These are phyloP conservation scores for Grosmannia huntii DNA, from an alignment of 2,329 filamentous ascomycete species.

Conservation along the genomic window DNA sequence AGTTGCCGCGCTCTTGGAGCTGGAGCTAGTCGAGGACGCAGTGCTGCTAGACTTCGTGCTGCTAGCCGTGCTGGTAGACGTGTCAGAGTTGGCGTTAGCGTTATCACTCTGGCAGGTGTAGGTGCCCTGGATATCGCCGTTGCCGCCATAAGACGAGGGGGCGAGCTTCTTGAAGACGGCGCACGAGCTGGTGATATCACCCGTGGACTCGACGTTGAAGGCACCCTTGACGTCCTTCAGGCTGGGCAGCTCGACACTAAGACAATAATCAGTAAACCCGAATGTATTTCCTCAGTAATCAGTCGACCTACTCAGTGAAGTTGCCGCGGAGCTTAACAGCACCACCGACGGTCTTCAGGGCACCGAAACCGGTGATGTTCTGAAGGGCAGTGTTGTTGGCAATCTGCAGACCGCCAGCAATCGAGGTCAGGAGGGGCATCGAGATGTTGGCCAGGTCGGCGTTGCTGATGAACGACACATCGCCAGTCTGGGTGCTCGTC, in stretches of 20 bases:
- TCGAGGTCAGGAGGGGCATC: slow-evolving; percentile 51
- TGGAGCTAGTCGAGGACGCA: slow-evolving; percentile 16
- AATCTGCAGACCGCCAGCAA: slow-evolving; percentile 72
- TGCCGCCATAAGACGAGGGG: slow-evolving; percentile 22
- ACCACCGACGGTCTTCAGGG: slow-evolving; percentile 58
- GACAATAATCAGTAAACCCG: too few species aligned
- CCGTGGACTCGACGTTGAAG: slow-evolving; percentile 56
- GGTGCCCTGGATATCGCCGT: slow-evolving; percentile 33
- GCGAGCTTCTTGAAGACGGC: slow-evolving; percentile 34
- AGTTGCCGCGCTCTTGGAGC: slow-evolving; percentile 27
- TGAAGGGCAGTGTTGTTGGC: slow-evolving; percentile 76
- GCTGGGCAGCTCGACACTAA: slow-evolving; percentile 56
- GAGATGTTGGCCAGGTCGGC: slow-evolving; percentile 57
- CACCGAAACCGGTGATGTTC: slow-evolving; percentile 52
- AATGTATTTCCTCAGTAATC: too few species aligned
- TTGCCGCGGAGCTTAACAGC: slow-evolving; percentile 76
- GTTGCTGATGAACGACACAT: slow-evolving; percentile 53
- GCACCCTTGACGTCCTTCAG: slow-evolving; percentile 58
- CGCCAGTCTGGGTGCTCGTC: slow-evolving; percentile 47
- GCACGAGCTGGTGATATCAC: slow-evolving; percentile 45
- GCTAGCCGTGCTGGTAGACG: slow-evolving; percentile 18
- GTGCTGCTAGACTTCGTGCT: slow-evolving; percentile 13
- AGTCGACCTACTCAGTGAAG: slow-evolving; percentile 70
- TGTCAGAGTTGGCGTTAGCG: slow-evolving; percentile 38
- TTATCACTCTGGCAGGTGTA: slow-evolving; percentile 39